phyloP scores from a whole-genome alignment of 2,329 filamentous ascomycete species.

The Venturia carpophila region DNA sequence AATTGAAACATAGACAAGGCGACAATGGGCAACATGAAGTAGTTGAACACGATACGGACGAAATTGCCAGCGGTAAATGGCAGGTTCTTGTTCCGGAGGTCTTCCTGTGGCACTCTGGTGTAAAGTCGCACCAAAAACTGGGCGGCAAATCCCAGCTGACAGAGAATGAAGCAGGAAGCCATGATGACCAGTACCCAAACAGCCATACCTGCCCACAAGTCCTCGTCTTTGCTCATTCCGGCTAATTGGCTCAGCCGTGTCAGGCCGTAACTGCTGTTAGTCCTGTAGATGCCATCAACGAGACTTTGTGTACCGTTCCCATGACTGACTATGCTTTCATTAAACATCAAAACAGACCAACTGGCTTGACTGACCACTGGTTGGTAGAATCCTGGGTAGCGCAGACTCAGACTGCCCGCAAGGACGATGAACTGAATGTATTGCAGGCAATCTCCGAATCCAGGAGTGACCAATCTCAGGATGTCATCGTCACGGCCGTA shows the following conservation, averaged over 20 bases:
- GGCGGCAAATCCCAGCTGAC: constrained; percentile 66
- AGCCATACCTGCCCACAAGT: constrained; percentile 93
- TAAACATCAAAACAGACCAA: constrained; percentile 91
- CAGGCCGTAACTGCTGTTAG: constrained; percentile 70
- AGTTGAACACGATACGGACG: constrained; percentile 83
- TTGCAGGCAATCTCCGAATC: constrained; percentile 92
- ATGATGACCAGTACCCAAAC: constrained; percentile 80
- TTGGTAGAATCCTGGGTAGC: constrained; percentile 91
- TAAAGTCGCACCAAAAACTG: constrained; percentile 70
- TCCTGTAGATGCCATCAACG: constrained; percentile 78
- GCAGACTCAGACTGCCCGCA: constrained; percentile 76
- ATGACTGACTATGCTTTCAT: constrained; percentile 73
- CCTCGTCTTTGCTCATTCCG: constrained; percentile 65
- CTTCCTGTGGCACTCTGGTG: constrained; percentile 69
- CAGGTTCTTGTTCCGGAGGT: constrained; percentile 82
- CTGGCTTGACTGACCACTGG: constrained; percentile 78
- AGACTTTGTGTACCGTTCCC: constrained; percentile 58
- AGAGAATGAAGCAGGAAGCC: constrained; percentile 55
- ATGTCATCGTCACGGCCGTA: constrained; percentile 91
- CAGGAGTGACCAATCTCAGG: constrained; percentile 84
- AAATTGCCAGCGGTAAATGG: constrained; percentile 58
- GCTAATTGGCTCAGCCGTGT: constrained; percentile 72
- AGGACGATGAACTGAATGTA: constrained; percentile 91
- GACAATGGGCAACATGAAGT: constrained; percentile 79
- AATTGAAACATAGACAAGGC: constrained; percentile 87